Evolutionary conservation across 371 early-diverging fungal species (phyloP).

Genomic region (Dinochytrium kinnereticum): DNA sequence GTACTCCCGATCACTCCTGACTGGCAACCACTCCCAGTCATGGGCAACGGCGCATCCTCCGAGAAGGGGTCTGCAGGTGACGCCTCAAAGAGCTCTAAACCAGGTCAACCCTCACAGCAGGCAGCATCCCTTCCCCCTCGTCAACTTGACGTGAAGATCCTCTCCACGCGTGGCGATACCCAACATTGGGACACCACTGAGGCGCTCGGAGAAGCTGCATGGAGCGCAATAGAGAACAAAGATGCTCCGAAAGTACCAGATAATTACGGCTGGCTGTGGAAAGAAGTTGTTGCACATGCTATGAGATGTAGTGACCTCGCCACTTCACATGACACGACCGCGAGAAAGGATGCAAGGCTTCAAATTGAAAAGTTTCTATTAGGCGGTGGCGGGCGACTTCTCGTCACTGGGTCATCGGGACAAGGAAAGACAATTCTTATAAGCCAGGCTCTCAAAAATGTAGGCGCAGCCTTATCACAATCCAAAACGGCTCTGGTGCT

Average conservation of each 20-base stretch:
- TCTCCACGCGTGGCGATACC: not conserved
- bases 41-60: not conserved
- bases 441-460: not conserved
- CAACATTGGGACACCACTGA: not conserved
- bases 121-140: not conserved
- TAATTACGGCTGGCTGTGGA: not conserved
- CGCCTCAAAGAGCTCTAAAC: not conserved
- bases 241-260: too few relatives aligned
- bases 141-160: not conserved
- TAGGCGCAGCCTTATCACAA: not conserved
- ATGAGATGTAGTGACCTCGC: not conserved
- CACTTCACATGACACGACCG: not conserved
- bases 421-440: not conserved
- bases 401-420: conserved; percentile 1
- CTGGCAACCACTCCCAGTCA: too few relatives aligned
- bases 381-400: not conserved
- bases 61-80: not conserved
- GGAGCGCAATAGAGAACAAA: too few relatives aligned
- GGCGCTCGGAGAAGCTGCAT: too few relatives aligned
- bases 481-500: not conserved
- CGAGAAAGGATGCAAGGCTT: too few relatives aligned
- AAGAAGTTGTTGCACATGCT: not conserved
- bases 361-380: not conserved
- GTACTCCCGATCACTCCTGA: too few relatives aligned
- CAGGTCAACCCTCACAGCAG: not conserved